A percentile compares a stretch with the other conserved stretches of the same genome.
These are phyloP conservation scores for Monosiga brevicollis DNA, from an alignment of 78 protist genomes.

Conservation along the genomic window DNA sequence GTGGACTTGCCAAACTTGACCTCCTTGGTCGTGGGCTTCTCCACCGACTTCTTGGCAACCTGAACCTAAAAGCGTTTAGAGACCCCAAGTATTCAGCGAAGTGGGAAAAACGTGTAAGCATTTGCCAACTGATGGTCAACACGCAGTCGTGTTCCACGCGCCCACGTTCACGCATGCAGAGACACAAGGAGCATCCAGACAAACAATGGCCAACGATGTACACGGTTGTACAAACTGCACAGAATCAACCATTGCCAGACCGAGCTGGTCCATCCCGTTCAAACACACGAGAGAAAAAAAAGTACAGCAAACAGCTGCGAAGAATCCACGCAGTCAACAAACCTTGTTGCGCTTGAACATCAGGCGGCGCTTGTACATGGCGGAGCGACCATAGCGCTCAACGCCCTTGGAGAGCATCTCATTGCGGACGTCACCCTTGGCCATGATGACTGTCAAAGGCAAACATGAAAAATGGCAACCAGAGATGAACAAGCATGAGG, in stretches of 20 bases:
- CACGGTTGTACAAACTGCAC: not conserved
- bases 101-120: too few relatives aligned
- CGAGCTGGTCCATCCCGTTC: not conserved
- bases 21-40: constrained; percentile 7
- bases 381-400: not conserved
- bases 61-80: not conserved
- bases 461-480: too few relatives aligned
- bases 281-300: not conserved
- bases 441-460: not conserved
- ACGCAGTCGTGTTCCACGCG: too few relatives aligned
- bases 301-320: not conserved
- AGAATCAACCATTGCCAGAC: not conserved
- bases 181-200: not conserved
- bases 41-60: not conserved
- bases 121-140: too few relatives aligned
- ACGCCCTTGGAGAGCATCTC: not conserved
- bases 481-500: too few relatives aligned
- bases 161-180: not conserved
- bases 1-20: not conserved
- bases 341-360: not conserved
- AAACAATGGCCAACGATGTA: not conserved
- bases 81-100: not conserved
- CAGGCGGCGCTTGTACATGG: not conserved
- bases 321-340: not conserved
- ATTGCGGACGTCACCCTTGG: not conserved